Base-by-base conservation (phyloP, 78 protist genomes). In the Speleostelium caveatum region DNA sequence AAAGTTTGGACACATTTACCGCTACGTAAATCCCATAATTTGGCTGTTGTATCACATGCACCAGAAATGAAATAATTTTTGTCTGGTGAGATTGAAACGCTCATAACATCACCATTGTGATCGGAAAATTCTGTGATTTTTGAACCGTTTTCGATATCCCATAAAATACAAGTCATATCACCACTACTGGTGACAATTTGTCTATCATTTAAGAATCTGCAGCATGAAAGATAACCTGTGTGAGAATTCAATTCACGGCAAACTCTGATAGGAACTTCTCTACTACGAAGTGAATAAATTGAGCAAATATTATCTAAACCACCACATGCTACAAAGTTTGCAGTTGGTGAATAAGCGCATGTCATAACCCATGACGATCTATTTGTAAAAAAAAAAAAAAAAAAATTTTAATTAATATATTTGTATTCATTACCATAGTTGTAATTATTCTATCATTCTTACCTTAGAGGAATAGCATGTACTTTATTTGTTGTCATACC, bases 281-380 rank as follows among this genome's bases (percentile, higher is more conserved):
- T 41, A 26, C 94, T 38, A 62, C 92, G 66, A n/a, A 97, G 92
- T 45, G 58, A 72, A 86, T 93, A 97, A 79, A 97, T 89, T 1
- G 98, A 92, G 91, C 99, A 97, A 32, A 90, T 73, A 94, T 97
- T 98, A 94, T 98, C 99, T 30, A 98, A 94, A 53, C 99, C 99
- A 39, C 99, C 99, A 74, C 97, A 94, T 16, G 99, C 99, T 2
- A 98, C 98, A 66, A 80, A 75, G 55, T 60, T 68, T 21, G 97
- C 97, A 4, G 88, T 67, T 38, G 99, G 99, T 26, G 99, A 76
- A 30, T 97, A 98, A 16, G 99, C 99, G 67, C 99, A 98, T 1
- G 99, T 96, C 99, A 97, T 98, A 32, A 98, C 99, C 99, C 99
- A 98, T 42, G 95, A 77, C 60, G 94, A 88, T 88, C 94, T 69